phyloP scores from a whole-genome alignment of 352 stramenopile species.

The Globisporangium takayamanum region DNA sequence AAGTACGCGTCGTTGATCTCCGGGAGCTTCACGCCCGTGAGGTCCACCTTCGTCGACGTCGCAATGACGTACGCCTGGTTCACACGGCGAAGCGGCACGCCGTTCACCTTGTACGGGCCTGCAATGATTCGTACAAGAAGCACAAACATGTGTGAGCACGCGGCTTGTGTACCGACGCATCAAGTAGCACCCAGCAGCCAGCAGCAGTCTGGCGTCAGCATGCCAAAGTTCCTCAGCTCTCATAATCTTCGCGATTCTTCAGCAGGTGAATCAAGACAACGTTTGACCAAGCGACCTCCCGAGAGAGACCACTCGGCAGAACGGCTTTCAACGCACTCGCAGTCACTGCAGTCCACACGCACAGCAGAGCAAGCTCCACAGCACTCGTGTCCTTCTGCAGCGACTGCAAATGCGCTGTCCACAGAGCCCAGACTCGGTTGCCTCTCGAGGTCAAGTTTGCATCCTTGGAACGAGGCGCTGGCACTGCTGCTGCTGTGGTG shows the following conservation, averaged over 20 bases:
- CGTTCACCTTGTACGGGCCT: conserved; percentile 99
- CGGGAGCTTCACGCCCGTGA: conserved; percentile 90
- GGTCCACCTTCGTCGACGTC: conserved; percentile 96
- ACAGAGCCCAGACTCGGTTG: conserved; percentile 15
- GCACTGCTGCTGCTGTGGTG: background rate
- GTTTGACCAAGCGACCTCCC: conserved; percentile 4
- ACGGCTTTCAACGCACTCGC: background rate
- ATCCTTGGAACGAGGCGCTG: conserved; percentile 45
- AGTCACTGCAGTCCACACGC: conserved; percentile 3
- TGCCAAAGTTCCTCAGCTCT: conserved; percentile 73
- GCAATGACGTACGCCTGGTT: conserved; percentile 99
- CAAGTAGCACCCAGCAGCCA: background rate
- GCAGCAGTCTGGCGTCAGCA: background rate
- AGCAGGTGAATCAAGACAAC: conserved; percentile 24
- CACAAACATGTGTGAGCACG: background rate
- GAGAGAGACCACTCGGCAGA: background rate
- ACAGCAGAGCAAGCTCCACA: conserved; percentile 5
- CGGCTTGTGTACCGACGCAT: background rate
- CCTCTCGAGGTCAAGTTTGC: conserved; percentile 68
- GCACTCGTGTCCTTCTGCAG: conserved; percentile 8
- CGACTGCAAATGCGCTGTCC: background rate
- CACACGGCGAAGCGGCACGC: conserved; percentile 96
- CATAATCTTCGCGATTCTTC: conserved; percentile 80
- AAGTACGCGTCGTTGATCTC: conserved; percentile 97
- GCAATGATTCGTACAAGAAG: conserved; percentile 1